Evolutionary conservation across 352 stramenopile genomes (phyloP), one percentile per base, ranked within the genome.

Genomic region (Pythium apleroticum): DNA sequence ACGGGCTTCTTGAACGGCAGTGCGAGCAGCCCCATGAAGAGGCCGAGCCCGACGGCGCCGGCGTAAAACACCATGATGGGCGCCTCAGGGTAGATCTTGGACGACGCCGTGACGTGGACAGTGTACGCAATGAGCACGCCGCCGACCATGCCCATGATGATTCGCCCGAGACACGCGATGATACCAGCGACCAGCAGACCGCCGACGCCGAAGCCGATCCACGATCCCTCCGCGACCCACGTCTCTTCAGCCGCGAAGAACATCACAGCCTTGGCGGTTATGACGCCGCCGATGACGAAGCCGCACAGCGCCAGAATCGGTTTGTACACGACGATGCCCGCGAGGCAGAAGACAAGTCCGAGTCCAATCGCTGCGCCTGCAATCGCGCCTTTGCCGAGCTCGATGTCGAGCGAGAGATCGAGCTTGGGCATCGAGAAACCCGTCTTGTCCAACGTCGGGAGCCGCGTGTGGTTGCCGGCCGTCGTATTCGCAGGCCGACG

Each of bases 11-110:
- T 14, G 71, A 71, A 1, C 75, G 72, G 19, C 65, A 64, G 72
- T 1, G 80, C 72, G 24, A 91, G 35, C 4, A 81, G 22, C 5
- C 79, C 80, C 27, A 80, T 72, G 33, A 81, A 43, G 0, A 88
- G 49, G 14, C 70, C 74, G 22, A 90, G 28, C 43, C 80, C 63
- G 50, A 86, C 72, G 14, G 67, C 74, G 25, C 86, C 41, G 4
- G 85, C 66, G 22, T 79, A 52, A n/a, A 88, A 49, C 19, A 49
- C 41, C 41, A 49, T 28, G 41, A 49, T 49, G 11, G 41, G 41
- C 19, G 3, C n/a, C 19, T 49, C 41, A 8, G 41, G 41, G 41
- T 49, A 49, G 41, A 49, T 49, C 41, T 27, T 49, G 41, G 41
- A 49, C 20, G 19, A 4, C 20, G 19, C 41, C 19, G 11, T 1